Evolutionary conservation across 2,329 filamentous ascomycete genomes (phyloP).

Genomic region (Blastomyces silverae): DNA sequence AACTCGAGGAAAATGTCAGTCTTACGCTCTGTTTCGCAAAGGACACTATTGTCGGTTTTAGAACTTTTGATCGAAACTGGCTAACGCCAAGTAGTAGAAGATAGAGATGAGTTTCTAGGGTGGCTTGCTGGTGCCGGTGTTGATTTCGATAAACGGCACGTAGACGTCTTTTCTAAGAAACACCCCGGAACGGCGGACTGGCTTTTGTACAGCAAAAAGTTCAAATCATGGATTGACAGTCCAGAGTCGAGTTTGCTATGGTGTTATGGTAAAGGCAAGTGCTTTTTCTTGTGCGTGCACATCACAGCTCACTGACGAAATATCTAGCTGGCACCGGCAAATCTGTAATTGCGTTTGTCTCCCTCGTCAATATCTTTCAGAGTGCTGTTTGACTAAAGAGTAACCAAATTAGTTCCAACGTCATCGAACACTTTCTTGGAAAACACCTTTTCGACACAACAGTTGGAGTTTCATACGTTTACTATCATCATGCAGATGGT

Average conservation of each 20-base stretch:
- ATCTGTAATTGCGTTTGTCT: constrained; percentile 13
- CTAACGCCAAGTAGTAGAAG: not conserved
- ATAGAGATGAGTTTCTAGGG: not conserved
- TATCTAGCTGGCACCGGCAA: constrained; percentile 12
- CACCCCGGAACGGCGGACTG: constrained; percentile 10
- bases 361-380: not conserved
- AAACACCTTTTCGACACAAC: not conserved
- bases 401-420: constrained; percentile 9
- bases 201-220: not conserved
- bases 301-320: not conserved
- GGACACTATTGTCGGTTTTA: not conserved
- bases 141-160: constrained; percentile 12
- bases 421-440: constrained; percentile 7
- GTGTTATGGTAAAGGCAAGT: constrained; percentile 11
- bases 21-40: not conserved
- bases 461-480: constrained; percentile 5
- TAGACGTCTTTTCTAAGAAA: constrained; percentile 8
- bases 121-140: constrained; percentile 7
- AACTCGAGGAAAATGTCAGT: not conserved
- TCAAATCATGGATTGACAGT: constrained; percentile 7
- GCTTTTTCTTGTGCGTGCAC: not conserved
- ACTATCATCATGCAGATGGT: constrained; percentile 11
- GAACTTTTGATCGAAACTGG: not conserved
- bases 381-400: not conserved
- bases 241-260: constrained; percentile 8